These are phyloP conservation scores for Phialemoniopsis sp. DNA, from an alignment of 2,329 filamentous ascomycete species.

Conservation along the genomic window DNA sequence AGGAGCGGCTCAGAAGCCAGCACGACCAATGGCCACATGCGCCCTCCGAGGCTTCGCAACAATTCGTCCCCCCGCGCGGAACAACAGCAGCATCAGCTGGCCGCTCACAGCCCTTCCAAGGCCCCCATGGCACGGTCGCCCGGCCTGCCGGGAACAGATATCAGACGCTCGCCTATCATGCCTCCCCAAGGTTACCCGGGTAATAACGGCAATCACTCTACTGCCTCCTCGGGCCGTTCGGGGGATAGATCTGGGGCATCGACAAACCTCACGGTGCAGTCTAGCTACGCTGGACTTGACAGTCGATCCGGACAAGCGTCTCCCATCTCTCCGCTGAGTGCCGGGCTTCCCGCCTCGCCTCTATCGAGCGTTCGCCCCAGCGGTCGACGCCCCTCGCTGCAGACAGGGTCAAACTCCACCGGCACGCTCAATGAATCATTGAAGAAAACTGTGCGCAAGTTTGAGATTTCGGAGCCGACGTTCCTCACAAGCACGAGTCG, in stretches of 20 bases:
- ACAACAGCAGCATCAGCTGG: conserved; percentile 24
- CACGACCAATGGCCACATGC: conserved; percentile 32
- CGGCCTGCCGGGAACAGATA: conserved; percentile 43
- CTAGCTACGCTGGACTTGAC: conserved; percentile 4
- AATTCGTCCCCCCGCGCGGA: conserved; percentile 31
- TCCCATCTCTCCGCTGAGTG: conserved; percentile 35
- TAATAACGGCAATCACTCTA: conserved; percentile 12
- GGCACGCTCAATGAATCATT: conserved; percentile 30
- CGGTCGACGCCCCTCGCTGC: conserved; percentile 8
- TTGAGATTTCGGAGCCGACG: conserved; percentile 47
- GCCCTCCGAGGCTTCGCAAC: conserved; percentile 34
- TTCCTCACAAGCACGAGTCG: conserved; percentile 42
- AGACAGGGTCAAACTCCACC: conserved; percentile 16
- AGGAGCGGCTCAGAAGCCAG: conserved; percentile 54
- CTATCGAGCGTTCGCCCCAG: conserved; percentile 11
- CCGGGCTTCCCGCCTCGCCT: conserved; percentile 23
- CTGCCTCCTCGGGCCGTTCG: conserved; percentile 13
- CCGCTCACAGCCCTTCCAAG: conserved; percentile 17
- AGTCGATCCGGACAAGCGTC: conserved; percentile 30
- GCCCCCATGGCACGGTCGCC: conserved; percentile 35
- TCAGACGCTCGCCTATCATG: conserved; percentile 42
- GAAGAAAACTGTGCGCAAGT: conserved; percentile 37
- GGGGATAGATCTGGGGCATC: conserved; percentile 20
- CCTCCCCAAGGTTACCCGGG: conserved; percentile 35
- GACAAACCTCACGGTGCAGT: conserved; percentile 26